Evolutionary conservation across 345 rosid species (phyloP).

Genomic region (Syzygium aromaticum): DNA sequence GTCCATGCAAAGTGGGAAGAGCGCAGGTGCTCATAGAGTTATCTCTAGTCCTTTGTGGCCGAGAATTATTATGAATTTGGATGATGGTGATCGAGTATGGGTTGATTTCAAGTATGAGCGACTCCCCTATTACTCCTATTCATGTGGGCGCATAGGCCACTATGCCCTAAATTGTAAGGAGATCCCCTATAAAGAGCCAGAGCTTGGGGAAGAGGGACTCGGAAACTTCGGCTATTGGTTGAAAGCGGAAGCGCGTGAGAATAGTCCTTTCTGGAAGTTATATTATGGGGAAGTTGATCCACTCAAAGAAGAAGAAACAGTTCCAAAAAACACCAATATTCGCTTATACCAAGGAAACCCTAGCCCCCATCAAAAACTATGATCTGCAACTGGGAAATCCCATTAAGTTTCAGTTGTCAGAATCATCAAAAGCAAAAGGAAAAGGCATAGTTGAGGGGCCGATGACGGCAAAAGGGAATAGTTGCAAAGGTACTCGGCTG

Average conservation of each 20-base stretch:
- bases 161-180: not conserved
- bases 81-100: too few relatives aligned
- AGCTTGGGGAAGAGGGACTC: not conserved
- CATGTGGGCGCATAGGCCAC: not conserved
- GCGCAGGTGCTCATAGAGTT: not conserved
- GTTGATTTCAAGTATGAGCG: not conserved
- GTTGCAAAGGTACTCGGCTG: not conserved
- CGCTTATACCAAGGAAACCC: too few relatives aligned
- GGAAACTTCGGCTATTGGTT: not conserved
- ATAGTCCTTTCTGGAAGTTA: not conserved
- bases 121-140: not conserved
- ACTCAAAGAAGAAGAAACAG: not conserved
- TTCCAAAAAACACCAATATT: too few relatives aligned
- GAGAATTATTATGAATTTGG: rapidly evolving
- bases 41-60: not conserved
- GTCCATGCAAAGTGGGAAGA: rapidly evolving
- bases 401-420: not conserved
- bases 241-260: not conserved
- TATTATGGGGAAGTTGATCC: too few relatives aligned
- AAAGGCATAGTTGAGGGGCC: not conserved
- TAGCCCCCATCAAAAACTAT: not conserved
- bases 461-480: not conserved
- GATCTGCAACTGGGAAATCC: not conserved
- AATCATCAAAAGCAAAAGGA: not conserved
- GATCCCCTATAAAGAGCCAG: not conserved